Evolutionary conservation across 495 filamentous ascomycete genomes (phyloP).

Genomic region (Hypoxylon crocopeplum): DNA sequence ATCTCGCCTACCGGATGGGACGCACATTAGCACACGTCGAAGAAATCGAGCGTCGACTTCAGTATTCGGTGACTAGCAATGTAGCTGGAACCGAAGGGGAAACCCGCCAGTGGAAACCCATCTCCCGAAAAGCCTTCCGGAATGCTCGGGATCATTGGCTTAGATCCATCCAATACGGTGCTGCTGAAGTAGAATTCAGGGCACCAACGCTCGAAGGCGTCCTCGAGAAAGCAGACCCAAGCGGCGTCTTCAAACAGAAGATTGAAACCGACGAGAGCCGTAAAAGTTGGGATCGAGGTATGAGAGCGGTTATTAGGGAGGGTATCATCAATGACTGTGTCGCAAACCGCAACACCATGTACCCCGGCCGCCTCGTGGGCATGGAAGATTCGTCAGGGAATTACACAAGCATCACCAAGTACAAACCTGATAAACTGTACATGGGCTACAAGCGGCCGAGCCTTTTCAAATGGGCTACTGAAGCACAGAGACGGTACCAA

Average conservation of each 20-base stretch:
- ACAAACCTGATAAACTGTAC: constrained; percentile 11
- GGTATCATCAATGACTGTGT: constrained; percentile 43
- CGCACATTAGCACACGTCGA: constrained; percentile 33
- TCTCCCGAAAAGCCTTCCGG: constrained; percentile 14
- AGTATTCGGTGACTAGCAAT: constrained; percentile 1
- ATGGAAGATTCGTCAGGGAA: constrained; percentile 31
- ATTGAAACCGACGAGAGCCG: no score
- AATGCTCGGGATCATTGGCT: constrained; percentile 25
- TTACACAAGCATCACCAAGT: background rate
- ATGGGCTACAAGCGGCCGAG: constrained; percentile 29
- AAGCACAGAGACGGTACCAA: constrained; percentile 37
- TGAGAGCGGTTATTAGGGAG: constrained; percentile 29
- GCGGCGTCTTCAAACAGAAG: background rate
- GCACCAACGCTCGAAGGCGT: constrained; percentile 23
- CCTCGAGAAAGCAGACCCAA: constrained; percentile 27
- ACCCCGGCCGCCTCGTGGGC: constrained; percentile 26
- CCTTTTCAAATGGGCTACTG: constrained; percentile 42
- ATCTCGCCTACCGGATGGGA: constrained; percentile 40
- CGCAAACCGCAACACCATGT: constrained; percentile 37
- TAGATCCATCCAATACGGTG: constrained; percentile 21
- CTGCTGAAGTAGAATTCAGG: constrained; percentile 27
- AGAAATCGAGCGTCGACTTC: constrained; percentile 28
- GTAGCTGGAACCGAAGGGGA: background rate
- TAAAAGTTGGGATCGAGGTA: background rate
- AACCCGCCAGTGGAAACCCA: constrained; percentile 23